phyloP scores from a whole-genome alignment of 2,329 filamentous ascomycete species.

The Ceratocystis harringtonii region DNA sequence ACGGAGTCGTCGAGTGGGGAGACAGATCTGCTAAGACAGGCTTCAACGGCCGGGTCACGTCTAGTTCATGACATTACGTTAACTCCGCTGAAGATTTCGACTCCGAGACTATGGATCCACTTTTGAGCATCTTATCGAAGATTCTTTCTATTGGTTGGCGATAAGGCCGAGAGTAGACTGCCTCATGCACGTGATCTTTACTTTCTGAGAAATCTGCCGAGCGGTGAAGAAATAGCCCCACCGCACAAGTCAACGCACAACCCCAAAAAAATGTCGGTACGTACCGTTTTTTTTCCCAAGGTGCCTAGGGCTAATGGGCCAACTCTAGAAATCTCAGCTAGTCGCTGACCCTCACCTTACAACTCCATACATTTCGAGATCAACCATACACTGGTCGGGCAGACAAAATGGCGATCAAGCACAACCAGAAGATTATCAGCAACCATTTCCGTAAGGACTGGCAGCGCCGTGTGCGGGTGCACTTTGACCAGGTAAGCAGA shows the following conservation, averaged over 20 bases:
- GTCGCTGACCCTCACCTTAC: conserved; percentile 16
- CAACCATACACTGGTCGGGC: conserved; percentile 17
- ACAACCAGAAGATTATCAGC: conserved; percentile 97
- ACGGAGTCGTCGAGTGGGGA: background rate
- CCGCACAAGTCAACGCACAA: conserved; percentile 17
- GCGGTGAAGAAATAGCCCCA: conserved; percentile 11
- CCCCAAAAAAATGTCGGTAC: conserved; percentile 15
- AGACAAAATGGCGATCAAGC: conserved; percentile 68
- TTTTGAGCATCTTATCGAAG: conserved; percentile 5
- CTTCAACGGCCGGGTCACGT: conserved; percentile 1
- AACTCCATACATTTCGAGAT: conserved; percentile 16
- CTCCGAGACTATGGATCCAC: conserved; percentile 7
- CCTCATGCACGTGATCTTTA: conserved; percentile 12
- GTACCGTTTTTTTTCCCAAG: conserved; percentile 17
- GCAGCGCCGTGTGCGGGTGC: conserved; percentile 96
- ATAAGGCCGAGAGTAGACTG: background rate
- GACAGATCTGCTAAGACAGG: conserved; percentile 6
- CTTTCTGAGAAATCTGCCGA: conserved; percentile 11
- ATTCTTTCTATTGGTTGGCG: conserved; percentile 10
- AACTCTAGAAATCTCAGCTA: conserved; percentile 18
- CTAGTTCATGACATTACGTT: conserved; percentile 12
- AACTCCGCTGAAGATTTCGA: conserved; percentile 11
- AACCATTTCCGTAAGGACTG: conserved; percentile 99
- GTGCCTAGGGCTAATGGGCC: conserved; percentile 18
- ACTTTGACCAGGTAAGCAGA: conserved; percentile 84